Evolutionary conservation across 2,329 filamentous ascomycete genomes (phyloP), one percentile per base, ranked within the genome.

Genomic region (Claviceps pusilla): DNA sequence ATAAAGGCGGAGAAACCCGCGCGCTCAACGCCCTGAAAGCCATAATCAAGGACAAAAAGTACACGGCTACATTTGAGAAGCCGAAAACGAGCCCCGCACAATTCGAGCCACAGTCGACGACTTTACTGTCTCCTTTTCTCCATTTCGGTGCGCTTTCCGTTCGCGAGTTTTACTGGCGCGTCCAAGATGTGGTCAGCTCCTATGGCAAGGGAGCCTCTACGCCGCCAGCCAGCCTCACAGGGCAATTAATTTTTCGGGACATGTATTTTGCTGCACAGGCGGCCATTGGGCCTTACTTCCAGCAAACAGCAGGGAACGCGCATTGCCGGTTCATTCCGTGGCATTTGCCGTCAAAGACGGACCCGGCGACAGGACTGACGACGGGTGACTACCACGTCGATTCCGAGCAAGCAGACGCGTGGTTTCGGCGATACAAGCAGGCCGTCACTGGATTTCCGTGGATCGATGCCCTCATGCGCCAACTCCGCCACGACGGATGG

Each of bases 231-330:
- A 86, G 80, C 57, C 66, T 90, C 16, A 82, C 77, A 0, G 86
- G 86, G 3, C 86, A 90, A 60, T 68, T 90, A 1, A 71, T 89
- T 11, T 90, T 90, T 65, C 76, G 86, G 16, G 86, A 90, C 64
- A 90, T 90, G 86, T 90, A 89, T 67, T 89, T 90, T 60, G 85
- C 78, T 14, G 85, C 86, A 0, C 85, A 90, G 64, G 84, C 85
- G 0, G 75, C 78, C 0, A 69, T 89, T 1, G 86, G 86, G 0
- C 72, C 76, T 37, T 61, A 71, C 0, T 89, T 87, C 60, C 73
- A 70, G 1, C 84, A 87, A 61, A 83, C 83, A 0, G 71, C 77
- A 50, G 77, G 78, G 41, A 90, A 90, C 61, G 66, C 75, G 0
- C 70, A 83, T 58, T 84, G 79, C 43, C 76, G 85, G n/a, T 89